Evolutionary conservation across 1,139 yeast species (phyloP), one percentile per base, ranked within the genome.

Genomic region (Suhomyces kunorum): DNA sequence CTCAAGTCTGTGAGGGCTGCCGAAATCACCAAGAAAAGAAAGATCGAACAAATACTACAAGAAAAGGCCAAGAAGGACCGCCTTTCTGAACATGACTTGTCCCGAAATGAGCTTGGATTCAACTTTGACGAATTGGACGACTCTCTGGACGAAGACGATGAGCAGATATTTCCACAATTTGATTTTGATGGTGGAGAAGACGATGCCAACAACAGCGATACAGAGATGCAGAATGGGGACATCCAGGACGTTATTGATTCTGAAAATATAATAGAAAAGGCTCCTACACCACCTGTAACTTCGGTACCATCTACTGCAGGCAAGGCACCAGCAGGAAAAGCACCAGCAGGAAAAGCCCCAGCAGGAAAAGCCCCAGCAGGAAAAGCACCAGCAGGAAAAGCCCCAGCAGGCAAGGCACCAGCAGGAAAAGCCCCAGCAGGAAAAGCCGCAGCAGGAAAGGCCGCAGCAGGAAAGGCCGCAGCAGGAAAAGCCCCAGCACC

Each of bases 1-100:
- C 54, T 69, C 5, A 51, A 48, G n/a, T 58, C 71, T 2, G 60
- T 78, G 7, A 55, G 71, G 31, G 36, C 38, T 4, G 74, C 76
- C 5, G 70, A 66, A 28, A 27, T 28, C 8, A 32, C 34, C 12
- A 49, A 49, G 36, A 64, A 58, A 43, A 46, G 56, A 18, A 47
- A 48, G 29, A 53, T 64, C 4, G 59, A 54, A 25, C 48, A 50
- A 28, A 42, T 63, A 1, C 27, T 56, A 15, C 53, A 49, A 16
- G 64, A 59, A 27, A 55, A 53, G 37, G 59, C 56, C 2, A 41
- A 45, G 19, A 49, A 51, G 39, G 61, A 63, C 54, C 53, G 40
- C 45, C 47, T 36, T 53, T 50, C 28, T 44, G 46, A 51, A 39
- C 51, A 56, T 16, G 59, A 57, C 27, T 26, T 42, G 13, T 36